phyloP scores from a whole-genome alignment of 805 yeast species.

The Limtongia smithiae region DNA sequence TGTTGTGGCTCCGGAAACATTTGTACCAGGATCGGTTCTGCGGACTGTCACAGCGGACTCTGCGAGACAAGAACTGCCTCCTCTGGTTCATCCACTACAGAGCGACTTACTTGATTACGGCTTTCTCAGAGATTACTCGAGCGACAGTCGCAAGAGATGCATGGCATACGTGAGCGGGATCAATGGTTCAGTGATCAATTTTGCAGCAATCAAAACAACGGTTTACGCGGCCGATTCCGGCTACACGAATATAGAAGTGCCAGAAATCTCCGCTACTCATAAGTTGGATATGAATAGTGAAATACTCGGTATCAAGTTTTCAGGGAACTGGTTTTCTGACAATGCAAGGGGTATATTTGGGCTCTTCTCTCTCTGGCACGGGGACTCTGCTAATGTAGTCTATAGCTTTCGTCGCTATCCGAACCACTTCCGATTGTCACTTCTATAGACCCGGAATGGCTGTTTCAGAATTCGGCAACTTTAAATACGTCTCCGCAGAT shows the following conservation, averaged over 20 bases:
- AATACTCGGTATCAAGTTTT: constrained; percentile 21
- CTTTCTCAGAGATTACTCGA: constrained; percentile 3
- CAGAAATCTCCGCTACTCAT: neutral
- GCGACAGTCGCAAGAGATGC: constrained; percentile 1
- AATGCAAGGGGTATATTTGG: constrained; percentile 4
- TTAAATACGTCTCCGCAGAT: constrained; percentile 3
- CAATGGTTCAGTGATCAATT: constrained; percentile 5
- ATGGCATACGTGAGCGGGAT: constrained; percentile 15
- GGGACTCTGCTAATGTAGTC: neutral
- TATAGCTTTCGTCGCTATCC: constrained; percentile 13
- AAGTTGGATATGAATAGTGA: constrained; percentile 2
- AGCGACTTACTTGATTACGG: constrained; percentile 13
- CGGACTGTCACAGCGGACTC: neutral
- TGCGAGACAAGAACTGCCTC: neutral
- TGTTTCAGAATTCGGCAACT: constrained; percentile 8
- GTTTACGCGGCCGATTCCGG: constrained; percentile 2
- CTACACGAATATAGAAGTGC: constrained; percentile 3
- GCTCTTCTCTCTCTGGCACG: neutral
- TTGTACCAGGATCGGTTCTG: constrained; percentile 14
- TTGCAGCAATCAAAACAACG: constrained; percentile 1
- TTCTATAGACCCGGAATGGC: constrained; percentile 24
- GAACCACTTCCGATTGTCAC: constrained; percentile 5
- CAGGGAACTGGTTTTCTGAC: constrained; percentile 15
- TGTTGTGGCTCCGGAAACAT: constrained; percentile 12
- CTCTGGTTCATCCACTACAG: constrained; percentile 4